A percentile compares a stretch with the other conserved stretches of the same genome.
Conservation (phyloP, 2,329 filamentous ascomycete genomes). For the Achaetomium macrosporum region DNA sequence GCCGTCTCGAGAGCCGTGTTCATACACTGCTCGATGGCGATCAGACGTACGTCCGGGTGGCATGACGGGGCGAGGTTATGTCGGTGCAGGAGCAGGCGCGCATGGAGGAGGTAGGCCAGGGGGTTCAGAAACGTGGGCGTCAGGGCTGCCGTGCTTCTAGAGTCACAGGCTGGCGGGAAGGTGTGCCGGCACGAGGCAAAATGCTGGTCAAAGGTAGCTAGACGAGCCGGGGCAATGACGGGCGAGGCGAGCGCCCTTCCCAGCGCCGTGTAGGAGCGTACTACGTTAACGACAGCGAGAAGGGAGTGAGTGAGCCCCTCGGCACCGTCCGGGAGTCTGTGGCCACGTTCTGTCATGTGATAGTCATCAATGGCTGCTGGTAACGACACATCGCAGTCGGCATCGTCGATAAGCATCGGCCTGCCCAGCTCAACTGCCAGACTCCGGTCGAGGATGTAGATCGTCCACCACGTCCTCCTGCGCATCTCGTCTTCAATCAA, state of each 20-base stretch:
- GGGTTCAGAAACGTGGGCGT: constrained; percentile 71
- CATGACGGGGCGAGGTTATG: constrained; percentile 78
- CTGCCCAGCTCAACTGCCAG: constrained; percentile 74
- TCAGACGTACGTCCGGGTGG: constrained; percentile 56
- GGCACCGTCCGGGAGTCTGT: constrained; percentile 45
- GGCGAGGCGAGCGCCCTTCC: constrained; percentile 64
- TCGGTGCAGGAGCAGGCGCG: constrained; percentile 78
- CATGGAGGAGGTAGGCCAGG: constrained; percentile 72
- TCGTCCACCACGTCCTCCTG: constrained; percentile 85
- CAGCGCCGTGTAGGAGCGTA: constrained; percentile 69
- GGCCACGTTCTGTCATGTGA: constrained; percentile 57
- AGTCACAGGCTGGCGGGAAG: constrained; percentile 70
- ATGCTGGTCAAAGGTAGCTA: constrained; percentile 76
- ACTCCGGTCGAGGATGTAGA: constrained; percentile 82
- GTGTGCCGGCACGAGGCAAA: constrained; percentile 68
- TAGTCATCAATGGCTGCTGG: constrained; percentile 79
- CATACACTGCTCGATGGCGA: constrained; percentile 73
- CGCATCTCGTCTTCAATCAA: constrained; percentile 80
- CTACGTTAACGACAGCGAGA: constrained; percentile 73
- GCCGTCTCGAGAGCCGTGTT: constrained; percentile 72
- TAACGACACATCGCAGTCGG: constrained; percentile 78
- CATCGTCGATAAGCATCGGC: constrained; percentile 77
- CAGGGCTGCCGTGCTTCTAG: constrained; percentile 59
- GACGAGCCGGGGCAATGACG: constrained; percentile 57
- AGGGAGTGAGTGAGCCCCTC: constrained; percentile 63